Evolutionary conservation across 257 asterid genomes (phyloP).

Genomic region (Penstemon barbatus): DNA sequence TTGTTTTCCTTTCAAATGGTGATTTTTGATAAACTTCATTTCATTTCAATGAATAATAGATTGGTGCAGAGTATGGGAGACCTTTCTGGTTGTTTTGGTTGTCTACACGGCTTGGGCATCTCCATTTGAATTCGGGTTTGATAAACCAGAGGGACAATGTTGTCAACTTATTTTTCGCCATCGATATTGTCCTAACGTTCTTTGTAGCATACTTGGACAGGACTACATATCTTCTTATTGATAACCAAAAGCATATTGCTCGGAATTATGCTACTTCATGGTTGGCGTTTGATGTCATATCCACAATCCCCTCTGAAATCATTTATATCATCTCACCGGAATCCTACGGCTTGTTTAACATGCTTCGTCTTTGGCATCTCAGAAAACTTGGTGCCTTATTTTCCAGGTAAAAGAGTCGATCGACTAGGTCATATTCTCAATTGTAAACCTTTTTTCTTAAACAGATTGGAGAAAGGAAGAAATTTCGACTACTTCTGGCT

Average conservation of each 20-base stretch:
- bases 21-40: background rate
- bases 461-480: constrained; percentile 89
- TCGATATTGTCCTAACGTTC: constrained; percentile 31
- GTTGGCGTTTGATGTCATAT: constrained; percentile 25
- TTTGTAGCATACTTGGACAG: constrained; percentile 30
- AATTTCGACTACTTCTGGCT: constrained; percentile 89
- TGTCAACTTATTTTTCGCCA: constrained; percentile 32
- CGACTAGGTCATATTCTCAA: background rate
- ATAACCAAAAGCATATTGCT: constrained; percentile 26
- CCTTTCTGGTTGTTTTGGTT: constrained; percentile 26
- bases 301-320: constrained; percentile 52
- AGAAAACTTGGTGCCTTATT: constrained; percentile 83
- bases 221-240: constrained; percentile 22
- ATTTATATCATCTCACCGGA: constrained; percentile 58
- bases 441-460: background rate
- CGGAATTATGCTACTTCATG: constrained; percentile 27
- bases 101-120: constrained; percentile 27
- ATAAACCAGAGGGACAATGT: constrained; percentile 21
- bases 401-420: constrained; percentile 48
- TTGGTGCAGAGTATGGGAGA: constrained; percentile 30
- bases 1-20: too few species aligned
- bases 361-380: constrained; percentile 95
- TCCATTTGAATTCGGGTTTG: constrained; percentile 32
- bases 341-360: constrained; percentile 69
- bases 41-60: background rate